A percentile compares a stretch with the other conserved stretches of the same genome.
Conservation (phyloP, 106 monocot species). For the Apostasia shenzhenica region DNA sequence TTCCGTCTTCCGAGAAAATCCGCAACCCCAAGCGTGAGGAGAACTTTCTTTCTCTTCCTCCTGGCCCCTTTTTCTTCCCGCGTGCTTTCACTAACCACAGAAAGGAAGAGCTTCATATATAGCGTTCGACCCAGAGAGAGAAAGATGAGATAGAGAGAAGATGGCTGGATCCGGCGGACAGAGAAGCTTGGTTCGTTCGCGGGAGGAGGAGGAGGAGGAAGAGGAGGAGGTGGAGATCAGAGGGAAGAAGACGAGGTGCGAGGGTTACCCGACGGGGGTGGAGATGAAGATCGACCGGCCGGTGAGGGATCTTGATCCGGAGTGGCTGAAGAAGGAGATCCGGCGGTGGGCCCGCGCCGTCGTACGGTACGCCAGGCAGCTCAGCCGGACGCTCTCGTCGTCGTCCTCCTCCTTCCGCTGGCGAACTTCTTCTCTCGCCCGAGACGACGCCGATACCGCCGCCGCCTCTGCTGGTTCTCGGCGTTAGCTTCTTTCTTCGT, state of each 20-base stretch:
- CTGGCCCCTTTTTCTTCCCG: too few species aligned
- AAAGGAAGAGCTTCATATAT: too few species aligned
- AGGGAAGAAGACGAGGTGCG: background rate
- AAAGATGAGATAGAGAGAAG: too few species aligned
- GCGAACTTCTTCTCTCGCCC: background rate
- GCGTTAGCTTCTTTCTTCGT: background rate
- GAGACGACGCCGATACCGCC: background rate
- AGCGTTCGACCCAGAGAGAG: too few species aligned
- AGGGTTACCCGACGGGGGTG: slow-evolving; percentile 17
- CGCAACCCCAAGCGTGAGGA: too few species aligned
- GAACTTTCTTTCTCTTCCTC: too few species aligned
- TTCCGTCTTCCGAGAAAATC: too few species aligned
- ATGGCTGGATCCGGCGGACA: too few species aligned
- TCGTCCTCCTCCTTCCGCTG: background rate
- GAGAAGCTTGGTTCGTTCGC: background rate
- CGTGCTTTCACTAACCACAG: too few species aligned
- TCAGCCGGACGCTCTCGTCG: slow-evolving; percentile 25
- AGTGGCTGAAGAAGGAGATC: slow-evolving; percentile 52
- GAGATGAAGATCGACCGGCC: slow-evolving; percentile 31
- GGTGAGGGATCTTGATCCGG: slow-evolving; percentile 35
- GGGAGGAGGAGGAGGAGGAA: background rate
- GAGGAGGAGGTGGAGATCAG: background rate
- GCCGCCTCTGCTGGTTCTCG: background rate
- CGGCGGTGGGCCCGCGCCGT: slow-evolving; percentile 54
- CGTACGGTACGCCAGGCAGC: slow-evolving; percentile 24